These are phyloP conservation scores for Fusarium sp. DNA, from an alignment of 2,329 filamentous ascomycete genomes.

Conservation along the genomic window DNA sequence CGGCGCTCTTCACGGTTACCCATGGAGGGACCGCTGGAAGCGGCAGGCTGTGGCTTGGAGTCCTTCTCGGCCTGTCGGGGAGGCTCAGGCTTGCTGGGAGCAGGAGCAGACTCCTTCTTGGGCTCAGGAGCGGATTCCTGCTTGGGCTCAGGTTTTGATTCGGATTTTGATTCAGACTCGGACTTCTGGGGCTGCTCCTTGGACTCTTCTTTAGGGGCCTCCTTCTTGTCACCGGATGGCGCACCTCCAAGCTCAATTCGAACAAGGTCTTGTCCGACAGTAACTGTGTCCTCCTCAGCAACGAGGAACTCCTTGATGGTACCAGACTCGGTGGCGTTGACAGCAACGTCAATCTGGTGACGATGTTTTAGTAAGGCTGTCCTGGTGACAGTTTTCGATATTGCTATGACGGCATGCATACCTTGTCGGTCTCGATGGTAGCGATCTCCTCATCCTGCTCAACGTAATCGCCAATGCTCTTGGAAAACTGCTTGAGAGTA, in stretches of 20 bases:
- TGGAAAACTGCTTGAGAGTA: conserved; percentile 94
- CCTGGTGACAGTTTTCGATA: not conserved
- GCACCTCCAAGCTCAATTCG: conserved; percentile 83
- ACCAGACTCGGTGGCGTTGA: conserved; percentile 92
- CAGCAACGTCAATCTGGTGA: conserved; percentile 88
- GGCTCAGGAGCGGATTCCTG: conserved; percentile 47
- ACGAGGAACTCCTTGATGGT: conserved; percentile 92
- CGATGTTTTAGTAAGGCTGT: conserved; percentile 9
- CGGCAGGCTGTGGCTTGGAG: conserved; percentile 29
- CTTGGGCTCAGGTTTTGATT: conserved; percentile 48
- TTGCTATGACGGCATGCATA: conserved; percentile 50
- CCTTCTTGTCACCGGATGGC: conserved; percentile 50
- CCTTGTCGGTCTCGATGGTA: conserved; percentile 99
- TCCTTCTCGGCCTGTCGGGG: conserved; percentile 39
- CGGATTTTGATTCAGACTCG: conserved; percentile 47
- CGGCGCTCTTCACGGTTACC: conserved; percentile 88
- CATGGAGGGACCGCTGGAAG: conserved; percentile 51
- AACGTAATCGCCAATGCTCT: conserved; percentile 91
- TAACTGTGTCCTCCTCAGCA: conserved; percentile 94
- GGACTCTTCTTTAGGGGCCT: conserved; percentile 39
- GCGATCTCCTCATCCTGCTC: conserved; percentile 98
- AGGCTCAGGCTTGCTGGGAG: conserved; percentile 40
- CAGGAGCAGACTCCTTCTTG: conserved; percentile 46
- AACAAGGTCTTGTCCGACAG: conserved; percentile 90
- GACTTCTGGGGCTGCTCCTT: conserved; percentile 52